Percentiles rank a stretch among this genome's conserved stretches.
Evolutionary conservation across 2,329 filamentous ascomycete species (phyloP).

Genomic region (Fonsecaea nubica): DNA sequence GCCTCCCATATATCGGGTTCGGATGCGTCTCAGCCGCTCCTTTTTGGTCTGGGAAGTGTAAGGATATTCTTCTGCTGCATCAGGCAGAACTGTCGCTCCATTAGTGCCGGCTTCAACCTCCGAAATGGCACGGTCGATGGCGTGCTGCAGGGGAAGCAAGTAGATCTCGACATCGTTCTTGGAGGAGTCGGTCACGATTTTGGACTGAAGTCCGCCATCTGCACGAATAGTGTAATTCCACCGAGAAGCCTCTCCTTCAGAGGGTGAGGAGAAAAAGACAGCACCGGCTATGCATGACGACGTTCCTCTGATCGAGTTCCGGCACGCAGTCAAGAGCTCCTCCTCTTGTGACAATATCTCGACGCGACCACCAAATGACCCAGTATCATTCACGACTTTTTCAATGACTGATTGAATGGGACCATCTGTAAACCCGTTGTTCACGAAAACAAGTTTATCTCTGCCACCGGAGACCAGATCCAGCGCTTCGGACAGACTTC

Average conservation of each 20-base stretch:
- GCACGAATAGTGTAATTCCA: slow-evolving; percentile 90
- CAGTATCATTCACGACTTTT: slow-evolving; percentile 64
- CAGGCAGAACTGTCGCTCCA: slow-evolving; percentile 50
- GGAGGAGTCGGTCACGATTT: slow-evolving; percentile 68
- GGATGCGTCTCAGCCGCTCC: slow-evolving; percentile 70
- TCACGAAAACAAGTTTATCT: slow-evolving; percentile 76
- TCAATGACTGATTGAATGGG: slow-evolving; percentile 75
- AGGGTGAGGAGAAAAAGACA: slow-evolving; percentile 76
- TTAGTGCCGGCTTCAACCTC: slow-evolving; percentile 54
- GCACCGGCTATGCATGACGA: slow-evolving; percentile 76
- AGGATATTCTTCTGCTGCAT: slow-evolving; percentile 67
- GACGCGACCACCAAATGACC: slow-evolving; percentile 62
- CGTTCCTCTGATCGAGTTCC: slow-evolving; percentile 68
- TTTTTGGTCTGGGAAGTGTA: slow-evolving; percentile 75
- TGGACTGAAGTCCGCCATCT: slow-evolving; percentile 72
- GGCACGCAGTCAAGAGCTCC: slow-evolving; percentile 69
- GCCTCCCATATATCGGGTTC: slow-evolving; percentile 71
- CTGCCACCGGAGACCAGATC: slow-evolving; percentile 63
- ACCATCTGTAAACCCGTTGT: slow-evolving; percentile 72
- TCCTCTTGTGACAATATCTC: slow-evolving; percentile 61
- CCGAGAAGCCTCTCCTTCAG: slow-evolving; percentile 66
- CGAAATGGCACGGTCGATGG: slow-evolving; percentile 74
- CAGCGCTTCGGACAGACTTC: slow-evolving; percentile 70
- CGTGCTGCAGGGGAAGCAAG: slow-evolving; percentile 76
- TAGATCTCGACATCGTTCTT: slow-evolving; percentile 80